Percentiles rank a stretch among this genome's conserved stretches.
phyloP scores from a whole-genome alignment of 2,329 filamentous ascomycete genomes.

The Fusarium kyushuense region DNA sequence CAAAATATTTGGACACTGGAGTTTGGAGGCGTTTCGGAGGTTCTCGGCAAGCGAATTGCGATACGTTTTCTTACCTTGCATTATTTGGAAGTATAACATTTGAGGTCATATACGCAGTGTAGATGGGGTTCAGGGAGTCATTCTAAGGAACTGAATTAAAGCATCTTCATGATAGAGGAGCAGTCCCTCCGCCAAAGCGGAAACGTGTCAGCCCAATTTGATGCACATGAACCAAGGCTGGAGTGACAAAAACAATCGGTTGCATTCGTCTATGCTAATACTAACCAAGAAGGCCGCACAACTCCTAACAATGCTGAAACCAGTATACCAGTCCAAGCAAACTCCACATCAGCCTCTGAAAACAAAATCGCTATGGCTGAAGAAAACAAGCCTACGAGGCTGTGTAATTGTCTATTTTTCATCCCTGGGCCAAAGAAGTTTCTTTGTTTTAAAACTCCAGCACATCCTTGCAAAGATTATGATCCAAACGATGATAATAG shows the following conservation, averaged over 20 bases:
- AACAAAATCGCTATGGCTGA: not conserved
- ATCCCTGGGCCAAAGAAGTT: conserved; percentile 83
- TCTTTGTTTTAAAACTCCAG: conserved; percentile 70
- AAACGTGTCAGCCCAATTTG: not conserved
- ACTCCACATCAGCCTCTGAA: not conserved
- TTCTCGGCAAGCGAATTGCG: conserved; percentile 20
- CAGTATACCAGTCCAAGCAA: not conserved
- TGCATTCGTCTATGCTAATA: not conserved
- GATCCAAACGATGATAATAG: conserved; percentile 75
- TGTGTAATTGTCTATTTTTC: conserved; percentile 11
- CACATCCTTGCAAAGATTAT: conserved; percentile 78
- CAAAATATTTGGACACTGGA: conserved; percentile 20
- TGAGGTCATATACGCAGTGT: conserved; percentile 8
- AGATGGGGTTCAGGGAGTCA: not conserved
- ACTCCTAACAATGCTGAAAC: not conserved
- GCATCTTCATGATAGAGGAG: not conserved
- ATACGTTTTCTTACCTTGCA: conserved; percentile 7
- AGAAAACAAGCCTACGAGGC: not conserved
- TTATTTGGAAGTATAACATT: conserved; percentile 10
- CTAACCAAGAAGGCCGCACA: not conserved
- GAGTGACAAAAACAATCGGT: not conserved
- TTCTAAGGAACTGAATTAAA: conserved; percentile 4
- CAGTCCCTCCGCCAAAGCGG: not conserved
- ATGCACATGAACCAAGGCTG: not conserved
- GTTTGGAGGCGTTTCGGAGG: conserved; percentile 44